A percentile compares a stretch with the other conserved stretches of the same genome.
phyloP scores from a whole-genome alignment of 345 rosid species.

The Hibiscus trionum region DNA sequence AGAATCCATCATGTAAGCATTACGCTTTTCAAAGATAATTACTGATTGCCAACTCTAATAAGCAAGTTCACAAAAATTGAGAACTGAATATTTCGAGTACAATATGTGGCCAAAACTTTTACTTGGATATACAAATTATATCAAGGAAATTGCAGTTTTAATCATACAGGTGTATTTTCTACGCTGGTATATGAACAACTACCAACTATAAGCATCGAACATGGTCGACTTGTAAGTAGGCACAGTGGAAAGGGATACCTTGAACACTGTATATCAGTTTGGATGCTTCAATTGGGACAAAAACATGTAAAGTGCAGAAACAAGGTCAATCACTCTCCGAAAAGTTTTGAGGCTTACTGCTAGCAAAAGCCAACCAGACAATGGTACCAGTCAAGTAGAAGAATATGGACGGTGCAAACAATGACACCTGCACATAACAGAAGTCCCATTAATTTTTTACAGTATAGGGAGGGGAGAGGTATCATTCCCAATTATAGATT shows the following conservation, averaged over 20 bases:
- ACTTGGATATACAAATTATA: constrained; percentile 5
- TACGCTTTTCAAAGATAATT: too few species aligned
- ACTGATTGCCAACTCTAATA: too few species aligned
- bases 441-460: background rate
- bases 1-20: too few species aligned
- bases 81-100: too few species aligned
- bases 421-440: constrained; percentile 44
- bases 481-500: background rate
- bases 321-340: constrained; percentile 32
- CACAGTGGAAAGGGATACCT: constrained; percentile 2
- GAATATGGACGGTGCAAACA: constrained; percentile 85
- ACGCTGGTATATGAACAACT: constrained; percentile 4
- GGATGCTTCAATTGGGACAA: constrained; percentile 8
- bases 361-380: constrained; percentile 81
- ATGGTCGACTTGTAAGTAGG: constrained; percentile 2
- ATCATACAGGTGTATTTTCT: constrained; percentile 3
- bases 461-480: background rate
- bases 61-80: background rate
- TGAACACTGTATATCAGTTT: constrained; percentile 1
- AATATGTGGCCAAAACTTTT: constrained; percentile 10
- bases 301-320: background rate
- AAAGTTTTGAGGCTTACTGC: constrained; percentile 80
- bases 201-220: background rate
- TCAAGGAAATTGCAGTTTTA: background rate
- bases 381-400: constrained; percentile 86